Conservation (phyloP, 164 flowering plant genomes). For the Tinospora cordifolia region DNA sequence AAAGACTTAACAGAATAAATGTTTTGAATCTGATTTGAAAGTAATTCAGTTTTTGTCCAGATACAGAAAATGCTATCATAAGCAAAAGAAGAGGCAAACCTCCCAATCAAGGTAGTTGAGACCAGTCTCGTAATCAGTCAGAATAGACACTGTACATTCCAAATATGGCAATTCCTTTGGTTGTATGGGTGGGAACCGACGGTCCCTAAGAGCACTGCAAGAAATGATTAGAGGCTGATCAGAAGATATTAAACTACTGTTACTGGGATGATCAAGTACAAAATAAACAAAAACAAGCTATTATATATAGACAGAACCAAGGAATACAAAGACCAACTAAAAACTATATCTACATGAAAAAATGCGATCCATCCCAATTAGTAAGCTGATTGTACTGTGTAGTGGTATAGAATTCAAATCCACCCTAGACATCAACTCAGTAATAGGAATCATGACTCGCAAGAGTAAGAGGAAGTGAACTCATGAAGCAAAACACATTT, state of each 20-base stretch:
- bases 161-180: slow-evolving; percentile 82
- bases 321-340: background rate
- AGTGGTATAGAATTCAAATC: no score
- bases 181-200: slow-evolving; percentile 90
- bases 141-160: slow-evolving; percentile 91
- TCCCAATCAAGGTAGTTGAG: slow-evolving; percentile 90
- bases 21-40: background rate
- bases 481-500: no score
- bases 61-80: background rate
- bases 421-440: no score
- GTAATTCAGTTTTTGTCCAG: background rate
- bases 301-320: background rate
- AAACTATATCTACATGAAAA: no score
- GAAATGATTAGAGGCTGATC: slow-evolving; percentile 5
- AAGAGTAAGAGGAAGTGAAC: no score
- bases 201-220: slow-evolving; percentile 89
- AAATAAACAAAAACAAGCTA: background rate
- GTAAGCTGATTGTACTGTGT: no score
- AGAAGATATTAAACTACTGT: slow-evolving; percentile 12
- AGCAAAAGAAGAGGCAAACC: slow-evolving; percentile 34
- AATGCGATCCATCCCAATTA: no score
- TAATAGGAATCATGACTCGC: no score
- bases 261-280: slow-evolving; percentile 2
- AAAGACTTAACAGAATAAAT: background rate
- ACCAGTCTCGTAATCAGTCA: slow-evolving; percentile 81